A percentile compares a stretch with the other conserved stretches of the same genome.
Evolutionary conservation across 2,329 filamentous ascomycete genomes (phyloP).

Genomic region (Verticillium nonalfalfae): DNA sequence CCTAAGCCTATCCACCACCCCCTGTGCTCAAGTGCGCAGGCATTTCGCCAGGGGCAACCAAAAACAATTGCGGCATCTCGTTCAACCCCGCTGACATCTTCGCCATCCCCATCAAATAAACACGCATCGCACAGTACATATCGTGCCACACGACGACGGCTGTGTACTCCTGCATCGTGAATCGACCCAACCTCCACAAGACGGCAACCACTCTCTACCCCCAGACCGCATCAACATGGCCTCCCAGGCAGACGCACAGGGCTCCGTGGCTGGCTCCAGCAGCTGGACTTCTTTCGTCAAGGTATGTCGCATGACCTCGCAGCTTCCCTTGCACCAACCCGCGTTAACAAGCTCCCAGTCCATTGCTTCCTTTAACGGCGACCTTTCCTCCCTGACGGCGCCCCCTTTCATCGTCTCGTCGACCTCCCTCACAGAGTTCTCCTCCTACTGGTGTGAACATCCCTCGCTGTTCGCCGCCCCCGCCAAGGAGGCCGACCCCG

Average conservation of each 20-base stretch:
- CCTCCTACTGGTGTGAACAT: conserved; percentile 77
- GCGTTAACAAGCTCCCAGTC: conserved; percentile 38
- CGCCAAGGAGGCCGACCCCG: conserved; percentile 69
- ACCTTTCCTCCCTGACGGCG: conserved; percentile 73
- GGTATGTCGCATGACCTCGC: not conserved
- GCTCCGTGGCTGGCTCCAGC: not conserved
- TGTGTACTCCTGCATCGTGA: not conserved
- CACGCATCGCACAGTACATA: not conserved
- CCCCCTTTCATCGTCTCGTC: conserved; percentile 78
- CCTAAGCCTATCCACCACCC: not conserved
- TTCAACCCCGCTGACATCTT: not conserved
- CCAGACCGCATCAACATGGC: not conserved
- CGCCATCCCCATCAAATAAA: not conserved
- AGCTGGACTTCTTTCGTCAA: conserved; percentile 4
- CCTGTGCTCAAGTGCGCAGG: not conserved
- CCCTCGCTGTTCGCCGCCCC: conserved; percentile 75
- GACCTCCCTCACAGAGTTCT: conserved; percentile 74
- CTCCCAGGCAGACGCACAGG: not conserved
- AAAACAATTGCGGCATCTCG: not conserved
- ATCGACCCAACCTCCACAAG: not conserved
- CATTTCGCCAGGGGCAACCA: not conserved
- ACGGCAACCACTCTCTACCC: too few species aligned
- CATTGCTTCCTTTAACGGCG: conserved; percentile 76
- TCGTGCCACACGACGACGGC: not conserved
- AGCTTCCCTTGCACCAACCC: not conserved